Base-by-base conservation (phyloP, 2,329 filamentous ascomycete genomes). In the Talaromyces sp. region DNA sequence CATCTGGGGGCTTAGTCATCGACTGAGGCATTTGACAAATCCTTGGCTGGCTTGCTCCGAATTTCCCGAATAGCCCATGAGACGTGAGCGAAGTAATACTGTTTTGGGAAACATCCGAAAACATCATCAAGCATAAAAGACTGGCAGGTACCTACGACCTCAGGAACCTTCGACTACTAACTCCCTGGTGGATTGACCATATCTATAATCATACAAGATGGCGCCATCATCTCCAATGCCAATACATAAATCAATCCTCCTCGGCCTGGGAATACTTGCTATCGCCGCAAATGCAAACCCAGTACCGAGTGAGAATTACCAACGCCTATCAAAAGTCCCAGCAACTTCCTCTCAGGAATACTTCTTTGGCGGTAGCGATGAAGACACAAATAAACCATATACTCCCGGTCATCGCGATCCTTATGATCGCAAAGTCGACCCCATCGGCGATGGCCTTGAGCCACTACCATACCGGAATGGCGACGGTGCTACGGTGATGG, bases 401-500 rank as follows among this genome's bases (percentile, higher is more conserved):
- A 83, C 78, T 10, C 84, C 84, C 0, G 81, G 75, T 7, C 75
- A 83, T 66, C 77, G 75, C 52, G 85, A 89, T 63, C 83, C 84
- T 0, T 80, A 84, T 61, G 86, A 89, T 69, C 75, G 75, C 58
- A 82, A 84, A 43, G 72, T 88, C 40, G 86, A 89, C 68, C 71
- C 84, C 5, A 68, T 86, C 43, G 82, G 80, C 11, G 51, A 58
- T 9, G 35, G 31, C 5, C 50, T 53, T 9, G 19, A 58, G 37
- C 56, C 56, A 17, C 10, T 58, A 5, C 87, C 87, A 1, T 85
- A 77, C 69, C 79, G 84, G 35, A 86, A 86, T 66, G 85, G 85
- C 22, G 67, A 83, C 22, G 88, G 88, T 21, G 80, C 85, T 15
- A 84, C 81, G 9, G 82, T 90, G 13, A 74, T 89, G 21, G 88